Conservation (phyloP, 176 grass and related monocot species). For the Coix lacrymajobi region DNA sequence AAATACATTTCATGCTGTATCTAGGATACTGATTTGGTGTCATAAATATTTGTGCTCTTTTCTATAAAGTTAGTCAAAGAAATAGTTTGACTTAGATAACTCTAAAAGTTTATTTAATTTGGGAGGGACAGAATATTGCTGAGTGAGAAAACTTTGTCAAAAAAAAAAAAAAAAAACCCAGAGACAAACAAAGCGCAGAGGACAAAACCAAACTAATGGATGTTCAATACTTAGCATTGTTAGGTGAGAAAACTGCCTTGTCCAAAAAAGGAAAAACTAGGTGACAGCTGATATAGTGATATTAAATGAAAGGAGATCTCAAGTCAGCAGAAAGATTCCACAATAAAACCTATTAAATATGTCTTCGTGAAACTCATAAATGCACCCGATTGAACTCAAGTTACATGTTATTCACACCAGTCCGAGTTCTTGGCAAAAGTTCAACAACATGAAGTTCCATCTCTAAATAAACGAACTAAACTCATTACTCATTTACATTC, state of each 20-base stretch:
- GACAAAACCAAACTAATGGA: not conserved
- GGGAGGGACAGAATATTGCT: not conserved
- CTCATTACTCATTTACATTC: not conserved
- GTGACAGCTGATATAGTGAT: not conserved
- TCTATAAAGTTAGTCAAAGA: not conserved
- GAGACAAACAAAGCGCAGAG: not conserved
- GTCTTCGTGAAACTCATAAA: not conserved
- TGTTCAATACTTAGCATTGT: not conserved
- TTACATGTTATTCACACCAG: not conserved
- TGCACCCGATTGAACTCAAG: not conserved
- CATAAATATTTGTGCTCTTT: too few relatives aligned
- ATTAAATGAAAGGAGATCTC: not conserved
- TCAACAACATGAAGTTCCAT: not conserved
- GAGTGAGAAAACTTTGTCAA: not conserved
- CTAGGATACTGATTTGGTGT: too few relatives aligned
- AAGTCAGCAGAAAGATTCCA: not conserved
- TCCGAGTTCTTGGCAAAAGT: not conserved
- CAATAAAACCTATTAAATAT: not conserved
- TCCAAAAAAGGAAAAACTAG: not conserved
- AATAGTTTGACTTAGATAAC: not conserved
- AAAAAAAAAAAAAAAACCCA: not conserved
- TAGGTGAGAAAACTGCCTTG: not conserved
- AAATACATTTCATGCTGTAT: too few relatives aligned
- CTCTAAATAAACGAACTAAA: not conserved
- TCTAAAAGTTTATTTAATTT: not conserved